Conservation (phyloP, 2,329 filamentous ascomycete species). For the Graphilbum ipis-grandicollis region DNA sequence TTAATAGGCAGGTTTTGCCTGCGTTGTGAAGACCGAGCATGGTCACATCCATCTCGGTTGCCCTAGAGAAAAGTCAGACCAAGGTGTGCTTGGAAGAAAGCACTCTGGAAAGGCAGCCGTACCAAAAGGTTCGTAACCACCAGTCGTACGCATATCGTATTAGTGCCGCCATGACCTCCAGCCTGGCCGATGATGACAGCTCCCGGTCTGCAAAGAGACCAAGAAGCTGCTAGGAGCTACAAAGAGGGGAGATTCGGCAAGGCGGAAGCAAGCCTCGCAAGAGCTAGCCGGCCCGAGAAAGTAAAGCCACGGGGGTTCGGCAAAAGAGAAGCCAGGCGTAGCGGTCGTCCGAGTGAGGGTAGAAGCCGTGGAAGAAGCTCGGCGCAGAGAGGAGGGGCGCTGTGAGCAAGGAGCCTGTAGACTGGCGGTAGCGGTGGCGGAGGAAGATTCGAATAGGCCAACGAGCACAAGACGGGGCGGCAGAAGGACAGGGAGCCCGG, state of each 20-base stretch:
- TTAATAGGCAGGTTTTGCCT: conserved; percentile 86
- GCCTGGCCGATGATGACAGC: not conserved
- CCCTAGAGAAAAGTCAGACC: conserved; percentile 38
- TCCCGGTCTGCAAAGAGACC: conserved; percentile 1
- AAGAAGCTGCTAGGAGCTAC: not conserved
- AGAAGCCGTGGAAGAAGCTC: too few relatives aligned
- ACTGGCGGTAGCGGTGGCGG: too few relatives aligned
- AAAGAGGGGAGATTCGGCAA: not conserved
- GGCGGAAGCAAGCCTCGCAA: not conserved
- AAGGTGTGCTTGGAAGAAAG: not conserved
- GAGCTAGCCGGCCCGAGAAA: too few relatives aligned
- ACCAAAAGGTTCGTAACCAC: conserved; percentile 97
- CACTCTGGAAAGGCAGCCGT: conserved; percentile 4
- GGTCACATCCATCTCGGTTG: conserved; percentile 98
- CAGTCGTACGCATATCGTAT: conserved; percentile 96
- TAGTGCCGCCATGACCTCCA: conserved; percentile 62
- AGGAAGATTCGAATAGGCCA: too few relatives aligned
- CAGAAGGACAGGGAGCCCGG: too few relatives aligned
- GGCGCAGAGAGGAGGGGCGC: too few relatives aligned
- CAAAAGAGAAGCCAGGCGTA: too few relatives aligned
- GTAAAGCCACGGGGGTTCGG: too few relatives aligned
- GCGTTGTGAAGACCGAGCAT: conserved; percentile 98
- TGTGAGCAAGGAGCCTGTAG: too few relatives aligned
- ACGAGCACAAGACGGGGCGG: too few relatives aligned
- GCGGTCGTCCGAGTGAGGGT: too few relatives aligned